Percentiles rank a stretch among this genome's conserved stretches.
Evolutionary conservation across 805 yeast genomes (phyloP).

Genomic region (Candida pseudofarinosa): DNA sequence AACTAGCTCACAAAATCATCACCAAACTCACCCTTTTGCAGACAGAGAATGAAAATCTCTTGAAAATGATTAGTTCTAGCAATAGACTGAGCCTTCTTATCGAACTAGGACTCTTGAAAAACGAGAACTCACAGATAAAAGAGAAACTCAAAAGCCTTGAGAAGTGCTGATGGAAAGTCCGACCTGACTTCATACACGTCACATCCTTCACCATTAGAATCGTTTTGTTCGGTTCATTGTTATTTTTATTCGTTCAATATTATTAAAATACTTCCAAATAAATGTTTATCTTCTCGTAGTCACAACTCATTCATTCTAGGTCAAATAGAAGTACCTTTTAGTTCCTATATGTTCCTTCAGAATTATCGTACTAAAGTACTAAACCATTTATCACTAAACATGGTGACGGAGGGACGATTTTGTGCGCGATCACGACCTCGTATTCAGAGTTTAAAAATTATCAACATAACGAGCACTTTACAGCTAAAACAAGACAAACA

Average conservation of each 20-base stretch:
- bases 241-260: too few species aligned
- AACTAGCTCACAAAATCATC: constrained; percentile 68
- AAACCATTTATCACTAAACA: too few species aligned
- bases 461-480: not conserved
- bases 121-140: constrained; percentile 13
- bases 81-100: constrained; percentile 67
- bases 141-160: constrained; percentile 7
- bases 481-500: not conserved
- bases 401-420: not conserved
- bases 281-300: too few species aligned
- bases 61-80: constrained; percentile 71
- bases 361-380: too few species aligned
- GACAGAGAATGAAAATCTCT: constrained; percentile 66
- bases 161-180: constrained; percentile 2
- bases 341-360: too few species aligned
- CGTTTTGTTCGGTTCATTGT: too few species aligned
- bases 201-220: not conserved
- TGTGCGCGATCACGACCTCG: not conserved
- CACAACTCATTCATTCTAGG: too few species aligned
- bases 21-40: constrained; percentile 56
- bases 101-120: constrained; percentile 58
- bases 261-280: too few species aligned
- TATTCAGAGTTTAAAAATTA: not conserved
- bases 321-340: too few species aligned
- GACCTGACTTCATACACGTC: not conserved